Base-by-base conservation (phyloP, 768 basidiomycete genomes). In the Hysterangium stoloniferum region DNA sequence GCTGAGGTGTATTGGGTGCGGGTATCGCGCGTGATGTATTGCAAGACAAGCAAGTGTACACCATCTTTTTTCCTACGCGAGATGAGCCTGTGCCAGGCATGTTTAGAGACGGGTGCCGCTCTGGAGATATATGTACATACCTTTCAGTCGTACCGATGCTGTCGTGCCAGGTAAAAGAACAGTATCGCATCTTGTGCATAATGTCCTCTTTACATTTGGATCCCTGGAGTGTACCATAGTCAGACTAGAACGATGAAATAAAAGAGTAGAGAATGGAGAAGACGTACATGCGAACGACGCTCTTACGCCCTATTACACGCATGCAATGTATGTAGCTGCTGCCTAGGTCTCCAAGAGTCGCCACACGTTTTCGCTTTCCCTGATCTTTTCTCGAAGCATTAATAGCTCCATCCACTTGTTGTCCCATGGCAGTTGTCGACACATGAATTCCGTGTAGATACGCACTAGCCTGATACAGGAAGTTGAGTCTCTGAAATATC, bases 401-500 rank as follows among this genome's bases (percentile, higher is more conserved):
- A 13, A 17, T 51, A 19, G 13, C 27, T 22, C 37, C 36, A 24
- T 9, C 19, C 9, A 4, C 4, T 35, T 32, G 31, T 15, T 17
- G 11, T n/a, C 35, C 22, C n/a, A 33, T 40, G 41, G 55, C 58
- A 35, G 17, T 62, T 54, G 32, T 63, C 56, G 57, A 27, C 54
- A 59, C 42, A 74, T 63, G 38, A 20, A 40, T 24, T 1, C 42
- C 34, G 6, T 36, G 44, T 6, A 55, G 41, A 34, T 55, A 45
- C 11, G 54, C 22, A n/a, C 50, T 52, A 5, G 87, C 84, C 66
- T 91, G 90, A 60, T 86, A 90, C 31, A 92, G 75, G 63, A 86
- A 92, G 66, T 86, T 91, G 54, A 92, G 74, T 25, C 89, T 75
- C 64, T 92, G 89, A 19, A 89, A 74, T 41, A 86, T 78, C 60